Evolutionary conservation across 306 rosid species (phyloP), one percentile per base, ranked within the genome.

Genomic region (Pterocarpus macrocarpus): DNA sequence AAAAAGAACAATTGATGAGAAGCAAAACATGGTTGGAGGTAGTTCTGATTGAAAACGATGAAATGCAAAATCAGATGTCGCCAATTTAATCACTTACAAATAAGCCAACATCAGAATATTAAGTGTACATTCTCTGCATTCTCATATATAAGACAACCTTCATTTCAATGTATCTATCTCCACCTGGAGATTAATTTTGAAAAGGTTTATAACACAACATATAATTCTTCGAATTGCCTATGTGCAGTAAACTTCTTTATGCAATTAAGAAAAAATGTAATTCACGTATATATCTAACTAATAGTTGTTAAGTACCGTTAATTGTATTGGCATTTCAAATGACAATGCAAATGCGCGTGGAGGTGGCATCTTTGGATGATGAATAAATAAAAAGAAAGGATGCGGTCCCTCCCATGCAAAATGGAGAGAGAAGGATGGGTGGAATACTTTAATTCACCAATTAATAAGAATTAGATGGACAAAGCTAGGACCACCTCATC

Each of bases 401-500:
- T 35, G 78, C 59, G 86, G 78, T 70, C 82, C 85, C 86, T 28
- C 43, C 33, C 61, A 75, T 55, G 69, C 70, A 47, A 22, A 66
- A 76, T 69, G 69, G 75, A 41, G 53, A 78, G 82, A 79, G 58
- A 56, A 76, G 11, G 85, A 85, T 84, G 83, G 91, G 89, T 87
- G 94, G 92, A 69, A 83, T 82, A 65, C 78, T 88, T 92, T 80
- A 88, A 87, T 67, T 87, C 63, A 79, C 58, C 79, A 70, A 90
- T 87, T 86, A 89, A 87, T 89, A 82, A 69, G 74, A 87, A 88
- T 86, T 90, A 86, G 86, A 90, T 55, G 82, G 85, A 70, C 61
- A 68, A n/a, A 79, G 74, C 64, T 72, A 80, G 94, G 97, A 90
- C 94, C 97, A 92, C 94, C 86, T 78, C 91, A 75, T 88, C 89